A percentile compares a stretch with the other conserved stretches of the same genome.
These are phyloP conservation scores for Xylaria polymorpha DNA, from an alignment of 2,329 filamentous ascomycete species.

Conservation along the genomic window DNA sequence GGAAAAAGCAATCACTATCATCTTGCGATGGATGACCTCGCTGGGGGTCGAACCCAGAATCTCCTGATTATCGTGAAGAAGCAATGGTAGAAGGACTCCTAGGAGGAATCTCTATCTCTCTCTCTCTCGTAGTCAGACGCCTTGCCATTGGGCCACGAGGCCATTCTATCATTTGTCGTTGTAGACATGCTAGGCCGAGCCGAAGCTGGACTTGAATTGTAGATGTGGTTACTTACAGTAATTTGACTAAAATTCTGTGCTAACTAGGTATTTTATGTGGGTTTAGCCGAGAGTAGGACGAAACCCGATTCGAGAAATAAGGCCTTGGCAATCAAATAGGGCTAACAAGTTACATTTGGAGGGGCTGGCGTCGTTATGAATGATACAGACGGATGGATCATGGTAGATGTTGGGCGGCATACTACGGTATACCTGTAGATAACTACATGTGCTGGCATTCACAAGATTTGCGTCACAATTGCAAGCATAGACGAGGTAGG, in stretches of 20 bases:
- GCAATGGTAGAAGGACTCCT: not conserved
- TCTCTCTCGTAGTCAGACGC: conserved; percentile 57
- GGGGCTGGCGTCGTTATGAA: not conserved
- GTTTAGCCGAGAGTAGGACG: not conserved
- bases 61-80: conserved; percentile 27
- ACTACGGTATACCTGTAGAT: too few relatives aligned
- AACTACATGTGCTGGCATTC: not conserved
- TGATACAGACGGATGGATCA: not conserved
- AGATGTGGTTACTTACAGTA: not conserved
- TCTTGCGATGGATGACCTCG: conserved; percentile 29
- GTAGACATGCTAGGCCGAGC: not conserved
- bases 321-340: not conserved
- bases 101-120: too few relatives aligned
- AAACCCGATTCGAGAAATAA: not conserved
- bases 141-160: conserved; percentile 56
- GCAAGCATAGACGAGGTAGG: not conserved
- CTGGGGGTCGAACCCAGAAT: conserved; percentile 40
- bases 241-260: not conserved
- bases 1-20: not conserved
- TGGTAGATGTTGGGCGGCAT: not conserved
- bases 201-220: not conserved
- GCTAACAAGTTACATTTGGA: not conserved
- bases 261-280: not conserved
- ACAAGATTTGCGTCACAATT: not conserved
- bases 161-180: not conserved